Percentiles rank a stretch among this genome's conserved stretches.
These are phyloP conservation scores for Emericellopsis terricola DNA, from an alignment of 495 filamentous ascomycete genomes.

Conservation along the genomic window DNA sequence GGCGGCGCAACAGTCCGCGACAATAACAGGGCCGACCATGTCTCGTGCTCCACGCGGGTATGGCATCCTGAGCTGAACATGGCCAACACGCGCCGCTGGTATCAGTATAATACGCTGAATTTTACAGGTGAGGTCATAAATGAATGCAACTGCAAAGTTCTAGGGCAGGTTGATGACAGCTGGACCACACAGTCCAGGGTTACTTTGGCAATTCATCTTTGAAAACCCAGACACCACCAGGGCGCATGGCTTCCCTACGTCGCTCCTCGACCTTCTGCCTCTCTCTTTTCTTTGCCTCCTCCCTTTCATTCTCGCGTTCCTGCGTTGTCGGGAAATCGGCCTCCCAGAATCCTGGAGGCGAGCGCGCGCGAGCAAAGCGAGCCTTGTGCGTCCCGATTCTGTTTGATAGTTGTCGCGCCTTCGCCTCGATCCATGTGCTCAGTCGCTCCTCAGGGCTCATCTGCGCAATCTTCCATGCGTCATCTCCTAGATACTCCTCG, in stretches of 20 bases:
- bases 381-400: slow-evolving; percentile 60
- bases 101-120: no score
- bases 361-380: slow-evolving; percentile 44
- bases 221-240: slow-evolving; percentile 58
- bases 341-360: slow-evolving; percentile 81
- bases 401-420: slow-evolving; percentile 47
- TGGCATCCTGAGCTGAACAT: no score
- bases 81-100: no score
- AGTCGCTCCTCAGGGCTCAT: slow-evolving; percentile 34
- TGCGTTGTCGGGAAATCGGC: slow-evolving; percentile 77
- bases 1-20: no score
- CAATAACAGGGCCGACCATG: no score
- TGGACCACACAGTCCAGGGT: no score
- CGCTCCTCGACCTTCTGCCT: slow-evolving; percentile 49
- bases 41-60: no score
- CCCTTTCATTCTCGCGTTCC: slow-evolving; percentile 43
- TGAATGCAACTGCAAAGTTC: no score
- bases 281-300: slow-evolving; percentile 39
- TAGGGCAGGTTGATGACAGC: no score
- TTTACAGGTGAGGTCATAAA: no score
- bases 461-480: slow-evolving; percentile 21
- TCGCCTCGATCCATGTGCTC: slow-evolving; percentile 46
- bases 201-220: slow-evolving; percentile 78
- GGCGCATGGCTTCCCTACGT: slow-evolving; percentile 64
- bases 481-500: slow-evolving; percentile 48